phyloP scores from a whole-genome alignment of 164 flowering plant genomes.

The Magnolia kwangsiensis region DNA sequence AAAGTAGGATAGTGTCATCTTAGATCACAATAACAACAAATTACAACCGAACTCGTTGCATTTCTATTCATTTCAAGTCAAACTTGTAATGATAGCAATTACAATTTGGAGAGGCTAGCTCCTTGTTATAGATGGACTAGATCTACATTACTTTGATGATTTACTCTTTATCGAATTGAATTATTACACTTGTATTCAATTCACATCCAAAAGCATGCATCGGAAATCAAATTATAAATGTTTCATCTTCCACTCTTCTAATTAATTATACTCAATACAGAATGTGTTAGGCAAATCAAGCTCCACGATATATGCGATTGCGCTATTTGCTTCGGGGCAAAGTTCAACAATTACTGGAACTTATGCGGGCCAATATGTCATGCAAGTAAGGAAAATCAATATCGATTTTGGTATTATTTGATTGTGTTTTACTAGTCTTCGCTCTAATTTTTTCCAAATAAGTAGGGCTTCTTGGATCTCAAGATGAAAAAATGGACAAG shows the following conservation, averaged over 20 bases:
- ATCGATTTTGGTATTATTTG: background rate
- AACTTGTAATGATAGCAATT: too few species aligned
- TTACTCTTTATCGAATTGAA: background rate
- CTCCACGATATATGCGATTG: constrained; percentile 15
- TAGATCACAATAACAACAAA: background rate
- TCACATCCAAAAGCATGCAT: background rate
- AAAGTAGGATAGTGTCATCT: background rate
- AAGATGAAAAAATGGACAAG: constrained; percentile 69
- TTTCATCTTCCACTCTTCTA: background rate
- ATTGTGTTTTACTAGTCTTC: background rate
- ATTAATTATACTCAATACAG: background rate
- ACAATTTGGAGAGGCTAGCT: too few species aligned
- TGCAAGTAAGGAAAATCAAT: constrained; percentile 14
- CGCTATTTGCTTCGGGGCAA: constrained; percentile 18
- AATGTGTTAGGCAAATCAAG: constrained; percentile 17
- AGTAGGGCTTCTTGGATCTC: constrained; percentile 76
- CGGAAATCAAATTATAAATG: background rate
- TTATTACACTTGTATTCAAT: background rate
- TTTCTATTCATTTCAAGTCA: too few species aligned
- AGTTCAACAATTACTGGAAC: constrained; percentile 20
- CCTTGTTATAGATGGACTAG: too few species aligned
- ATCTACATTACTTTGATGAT: too few species aligned
- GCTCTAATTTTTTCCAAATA: background rate
- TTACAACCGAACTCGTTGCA: background rate
- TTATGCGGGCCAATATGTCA: constrained; percentile 18